Percentiles rank a stretch among this genome's conserved stretches.
Conservation (phyloP, 345 rosid genomes). For the Anastatica hierochuntica region DNA sequence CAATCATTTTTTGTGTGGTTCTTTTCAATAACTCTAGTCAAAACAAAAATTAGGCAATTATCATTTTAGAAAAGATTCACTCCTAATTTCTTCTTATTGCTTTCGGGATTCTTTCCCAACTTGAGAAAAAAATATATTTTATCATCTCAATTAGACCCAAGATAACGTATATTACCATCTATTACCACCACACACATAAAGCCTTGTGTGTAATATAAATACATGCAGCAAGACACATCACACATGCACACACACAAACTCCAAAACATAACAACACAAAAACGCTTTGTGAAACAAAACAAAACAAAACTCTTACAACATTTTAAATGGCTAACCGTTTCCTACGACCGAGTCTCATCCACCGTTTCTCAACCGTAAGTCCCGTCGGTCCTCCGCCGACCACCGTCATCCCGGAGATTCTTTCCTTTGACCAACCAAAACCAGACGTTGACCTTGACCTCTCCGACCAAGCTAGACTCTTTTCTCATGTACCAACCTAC, state of each 20-base stretch:
- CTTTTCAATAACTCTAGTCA: conserved; percentile 1
- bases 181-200: not conserved
- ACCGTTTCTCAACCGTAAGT: conserved; percentile 28
- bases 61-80: conserved; percentile 6
- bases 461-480: conserved; percentile 40
- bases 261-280: conserved; percentile 13
- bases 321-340: conserved; percentile 34
- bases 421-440: conserved; percentile 24
- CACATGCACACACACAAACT: conserved; percentile 15
- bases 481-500: conserved; percentile 30
- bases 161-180: not conserved
- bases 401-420: conserved; percentile 18
- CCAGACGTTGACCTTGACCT: conserved; percentile 37
- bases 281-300: conserved; percentile 2
- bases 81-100: not conserved
- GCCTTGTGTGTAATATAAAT: conserved; percentile 2
- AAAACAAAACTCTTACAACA: not conserved
- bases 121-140: not conserved
- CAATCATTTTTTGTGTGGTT: too few species aligned
- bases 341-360: conserved; percentile 30
- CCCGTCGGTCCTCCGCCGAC: conserved; percentile 32
- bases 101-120: not conserved
- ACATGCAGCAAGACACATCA: too few species aligned
- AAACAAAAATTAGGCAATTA: conserved; percentile 6
- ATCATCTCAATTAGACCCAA: not conserved